Percentiles rank a stretch among this genome's conserved stretches.
Evolutionary conservation across 2,329 filamentous ascomycete genomes (phyloP).

Genomic region (Botrytis sinoallii): DNA sequence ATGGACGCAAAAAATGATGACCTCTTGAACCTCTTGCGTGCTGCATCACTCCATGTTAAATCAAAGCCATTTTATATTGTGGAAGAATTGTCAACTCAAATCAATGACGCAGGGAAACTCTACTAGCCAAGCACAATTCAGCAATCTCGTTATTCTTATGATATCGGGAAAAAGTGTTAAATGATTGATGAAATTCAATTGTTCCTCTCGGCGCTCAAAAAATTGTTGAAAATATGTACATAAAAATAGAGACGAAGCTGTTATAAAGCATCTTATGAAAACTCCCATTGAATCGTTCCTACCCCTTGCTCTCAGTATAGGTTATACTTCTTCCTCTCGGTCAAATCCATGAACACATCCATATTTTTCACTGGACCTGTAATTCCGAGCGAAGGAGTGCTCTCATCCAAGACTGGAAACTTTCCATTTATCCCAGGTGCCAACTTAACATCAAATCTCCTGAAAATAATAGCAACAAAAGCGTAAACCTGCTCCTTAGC

Average conservation of each 20-base stretch:
- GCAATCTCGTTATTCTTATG: neutral
- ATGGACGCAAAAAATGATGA: neutral
- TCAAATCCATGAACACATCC: slow-evolving; percentile 15
- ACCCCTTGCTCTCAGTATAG: neutral
- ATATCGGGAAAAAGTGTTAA: neutral
- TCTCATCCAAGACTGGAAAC: slow-evolving; percentile 12
- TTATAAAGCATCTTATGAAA: neutral
- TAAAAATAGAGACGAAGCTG: neutral
- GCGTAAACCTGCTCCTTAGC: slow-evolving; percentile 18
- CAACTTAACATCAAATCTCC: slow-evolving; percentile 16
- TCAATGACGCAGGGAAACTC: neutral
- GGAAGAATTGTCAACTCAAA: neutral
- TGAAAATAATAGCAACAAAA: slow-evolving; percentile 16
- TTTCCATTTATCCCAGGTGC: slow-evolving; percentile 3
- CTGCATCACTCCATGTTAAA: neutral
- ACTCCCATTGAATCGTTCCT: neutral
- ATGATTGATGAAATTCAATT: neutral
- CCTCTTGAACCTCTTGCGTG: neutral
- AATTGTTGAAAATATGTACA: neutral
- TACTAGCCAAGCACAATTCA: neutral
- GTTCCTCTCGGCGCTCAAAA: neutral
- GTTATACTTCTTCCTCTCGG: neutral
- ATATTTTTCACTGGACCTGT: slow-evolving; percentile 12
- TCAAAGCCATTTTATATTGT: neutral
- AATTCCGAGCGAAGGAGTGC: slow-evolving; percentile 12